Conservation (phyloP, 2,329 filamentous ascomycete species). For the Botrytis aclada region DNA sequence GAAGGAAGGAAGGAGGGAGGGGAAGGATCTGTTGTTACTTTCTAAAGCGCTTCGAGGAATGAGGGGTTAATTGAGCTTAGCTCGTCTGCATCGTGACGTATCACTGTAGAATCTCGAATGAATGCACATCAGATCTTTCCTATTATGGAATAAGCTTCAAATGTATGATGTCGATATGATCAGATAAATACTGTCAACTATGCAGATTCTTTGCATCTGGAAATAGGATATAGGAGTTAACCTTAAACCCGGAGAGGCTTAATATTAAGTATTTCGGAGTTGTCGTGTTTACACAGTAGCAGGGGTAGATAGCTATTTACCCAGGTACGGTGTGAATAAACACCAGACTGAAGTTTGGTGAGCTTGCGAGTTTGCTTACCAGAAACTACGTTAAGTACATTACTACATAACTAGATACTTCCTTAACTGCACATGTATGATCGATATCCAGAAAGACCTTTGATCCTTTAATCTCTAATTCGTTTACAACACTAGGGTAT, state of each 20-base stretch:
- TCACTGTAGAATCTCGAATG: not conserved
- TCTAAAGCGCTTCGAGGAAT: not conserved
- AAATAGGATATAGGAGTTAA: not conserved
- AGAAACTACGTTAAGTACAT: not conserved
- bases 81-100: constrained; percentile 10
- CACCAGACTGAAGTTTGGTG: not conserved
- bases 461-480: too few species aligned
- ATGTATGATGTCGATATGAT: not conserved
- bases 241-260: not conserved
- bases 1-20: not conserved
- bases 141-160: not conserved
- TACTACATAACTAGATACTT: not conserved
- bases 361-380: not conserved
- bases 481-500: too few species aligned
- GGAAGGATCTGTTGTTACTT: not conserved
- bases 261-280: not conserved
- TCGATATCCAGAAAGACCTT: too few species aligned
- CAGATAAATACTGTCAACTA: not conserved
- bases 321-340: not conserved
- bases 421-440: too few species aligned
- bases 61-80: not conserved
- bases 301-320: not conserved
- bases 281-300: not conserved
- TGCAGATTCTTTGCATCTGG: not conserved
- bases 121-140: not conserved